Conservation (phyloP, 176 grass and related monocot genomes). For the Raddia guianensis region DNA sequence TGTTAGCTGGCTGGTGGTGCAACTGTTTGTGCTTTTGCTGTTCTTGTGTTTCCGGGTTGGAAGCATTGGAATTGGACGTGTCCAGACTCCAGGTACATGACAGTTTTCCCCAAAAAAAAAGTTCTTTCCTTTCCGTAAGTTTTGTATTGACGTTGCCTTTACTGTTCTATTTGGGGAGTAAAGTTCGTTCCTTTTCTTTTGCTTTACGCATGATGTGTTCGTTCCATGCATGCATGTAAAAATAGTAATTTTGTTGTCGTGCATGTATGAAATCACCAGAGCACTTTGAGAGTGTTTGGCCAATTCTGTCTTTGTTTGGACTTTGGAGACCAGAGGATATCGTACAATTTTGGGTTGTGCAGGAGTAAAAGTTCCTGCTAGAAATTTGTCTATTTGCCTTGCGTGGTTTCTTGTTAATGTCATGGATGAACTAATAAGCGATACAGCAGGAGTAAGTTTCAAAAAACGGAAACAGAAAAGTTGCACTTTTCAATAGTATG, state of each 20-base stretch:
- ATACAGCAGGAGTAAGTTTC: slow-evolving; percentile 15
- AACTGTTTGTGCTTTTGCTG: neutral
- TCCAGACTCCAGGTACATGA: slow-evolving; percentile 21
- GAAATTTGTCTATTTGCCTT: neutral
- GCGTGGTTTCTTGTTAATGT: neutral
- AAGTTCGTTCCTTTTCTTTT: slow-evolving; percentile 44
- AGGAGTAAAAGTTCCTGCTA: slow-evolving; percentile 10
- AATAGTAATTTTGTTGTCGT: slow-evolving; percentile 4
- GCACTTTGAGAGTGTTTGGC: slow-evolving; percentile 23
- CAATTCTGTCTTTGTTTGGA: neutral
- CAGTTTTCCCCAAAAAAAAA: slow-evolving; percentile 16
- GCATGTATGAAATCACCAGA: neutral
- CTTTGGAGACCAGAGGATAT: neutral
- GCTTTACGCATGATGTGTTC: slow-evolving; percentile 12
- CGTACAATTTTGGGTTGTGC: neutral
- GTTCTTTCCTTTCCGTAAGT: neutral
- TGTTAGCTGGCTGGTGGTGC: neutral
- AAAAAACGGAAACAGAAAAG: neutral
- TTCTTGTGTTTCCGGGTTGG: slow-evolving; percentile 5
- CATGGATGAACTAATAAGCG: neutral
- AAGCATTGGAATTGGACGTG: neutral
- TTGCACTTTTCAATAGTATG: slow-evolving; percentile 10
- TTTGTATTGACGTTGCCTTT: slow-evolving; percentile 6
- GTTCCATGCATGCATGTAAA: slow-evolving; percentile 24
- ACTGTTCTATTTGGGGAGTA: neutral